Base-by-base conservation (phyloP, 176 grass and related monocot genomes). In the Areca catechu region DNA sequence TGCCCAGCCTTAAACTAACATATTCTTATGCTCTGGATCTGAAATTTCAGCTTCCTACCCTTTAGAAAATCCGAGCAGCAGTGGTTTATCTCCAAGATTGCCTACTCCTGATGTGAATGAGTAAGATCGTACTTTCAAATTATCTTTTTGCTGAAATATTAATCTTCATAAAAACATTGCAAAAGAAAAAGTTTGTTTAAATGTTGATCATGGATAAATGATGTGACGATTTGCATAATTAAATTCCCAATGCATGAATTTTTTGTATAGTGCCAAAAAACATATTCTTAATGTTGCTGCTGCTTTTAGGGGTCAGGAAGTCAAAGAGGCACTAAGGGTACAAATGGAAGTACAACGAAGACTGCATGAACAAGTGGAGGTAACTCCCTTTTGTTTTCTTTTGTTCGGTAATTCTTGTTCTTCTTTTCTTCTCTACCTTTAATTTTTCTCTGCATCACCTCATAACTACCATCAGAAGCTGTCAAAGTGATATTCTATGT, bases 351-450 rank as follows among this genome's bases (percentile, higher is more conserved):
- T 98, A 54, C 88, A 92, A 73, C 77, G 88, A 65, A 98, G 81
- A 76, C 68, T 98, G 58, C 82, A 92, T 88, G 93, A 98, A 68
- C 93, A 92, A 98, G 93, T 98, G 18, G 81, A 92, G 88, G 93
- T 89, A 89, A 82, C 22, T 58, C 2, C 18, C 51, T 0, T 0
- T 15, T 61, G n/a, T 28, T 43, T 28, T 20, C 37, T 37, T 67
- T 16, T 4, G 17, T 5, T 47, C 7, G 17, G 58, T 22, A 25
- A 17, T 43, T 43, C 51, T 2, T 4, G 17, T 15, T 54, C 18
- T 53, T 12, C 10, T 29, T 29, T 29, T 4, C 27, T 29, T 29
- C 5, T 29, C 5, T 29, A 29, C 27, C 27, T 29, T 29, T 29
- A 29, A 29, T 0, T 43, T 6, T 43, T 43, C 34, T 43, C 34